phyloP scores from a whole-genome alignment of 2,329 filamentous ascomycete genomes.

The Alternaria sp. region DNA sequence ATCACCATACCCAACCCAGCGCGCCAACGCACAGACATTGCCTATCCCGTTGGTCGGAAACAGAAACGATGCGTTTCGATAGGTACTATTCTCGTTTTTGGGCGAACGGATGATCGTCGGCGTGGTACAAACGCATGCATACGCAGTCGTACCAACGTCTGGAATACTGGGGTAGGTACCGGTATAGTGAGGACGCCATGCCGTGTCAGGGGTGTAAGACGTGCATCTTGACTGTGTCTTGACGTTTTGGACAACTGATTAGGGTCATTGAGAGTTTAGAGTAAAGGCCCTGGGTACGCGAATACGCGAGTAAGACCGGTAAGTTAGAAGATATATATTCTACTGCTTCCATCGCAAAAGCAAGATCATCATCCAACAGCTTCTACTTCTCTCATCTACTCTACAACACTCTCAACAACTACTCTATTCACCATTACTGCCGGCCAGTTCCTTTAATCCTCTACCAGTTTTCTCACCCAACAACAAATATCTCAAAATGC shows the following conservation, averaged over 20 bases:
- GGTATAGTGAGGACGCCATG: slow-evolving; percentile 2
- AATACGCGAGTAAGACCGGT: slow-evolving; percentile 2
- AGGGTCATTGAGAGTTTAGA: neutral
- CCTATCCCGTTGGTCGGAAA: slow-evolving; percentile 15
- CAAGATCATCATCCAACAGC: slow-evolving; percentile 9
- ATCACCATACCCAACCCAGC: neutral
- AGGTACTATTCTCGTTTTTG: slow-evolving; percentile 20
- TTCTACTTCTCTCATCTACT: slow-evolving; percentile 12
- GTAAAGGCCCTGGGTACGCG: neutral
- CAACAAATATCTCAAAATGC: slow-evolving; percentile 33
- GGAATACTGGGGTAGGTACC: neutral
- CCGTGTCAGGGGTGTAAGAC: slow-evolving; percentile 14
- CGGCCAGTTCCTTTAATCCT: slow-evolving; percentile 3
- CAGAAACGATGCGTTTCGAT: slow-evolving; percentile 20
- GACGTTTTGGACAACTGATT: slow-evolving; percentile 12
- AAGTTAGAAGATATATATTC: slow-evolving; percentile 14
- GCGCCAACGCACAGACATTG: slow-evolving; percentile 11
- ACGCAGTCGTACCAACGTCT: slow-evolving; percentile 2
- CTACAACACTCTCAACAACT: neutral
- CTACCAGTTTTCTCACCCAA: neutral
- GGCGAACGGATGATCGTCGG: slow-evolving; percentile 9
- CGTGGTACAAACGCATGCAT: slow-evolving; percentile 12
- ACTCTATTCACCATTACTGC: neutral
- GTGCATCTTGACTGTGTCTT: slow-evolving; percentile 15
- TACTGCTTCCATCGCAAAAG: neutral